Percentiles rank a stretch among this genome's conserved stretches.
phyloP scores from a whole-genome alignment of 192 early-diverging fungal genomes.

The Podila epicladia region DNA sequence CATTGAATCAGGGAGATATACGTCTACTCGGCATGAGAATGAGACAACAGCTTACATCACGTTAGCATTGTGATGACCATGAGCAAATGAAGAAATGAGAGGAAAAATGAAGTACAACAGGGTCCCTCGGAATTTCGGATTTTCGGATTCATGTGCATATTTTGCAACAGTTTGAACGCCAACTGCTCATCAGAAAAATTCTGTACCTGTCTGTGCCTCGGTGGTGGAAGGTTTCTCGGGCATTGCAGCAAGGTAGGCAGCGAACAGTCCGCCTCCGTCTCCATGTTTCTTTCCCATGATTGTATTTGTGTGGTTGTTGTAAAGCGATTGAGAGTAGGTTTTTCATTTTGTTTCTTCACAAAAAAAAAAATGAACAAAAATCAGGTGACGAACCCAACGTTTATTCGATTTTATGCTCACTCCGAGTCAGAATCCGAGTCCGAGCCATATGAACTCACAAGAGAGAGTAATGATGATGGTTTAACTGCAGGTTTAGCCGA shows the following conservation, averaged over 20 bases:
- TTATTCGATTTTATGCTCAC: not conserved
- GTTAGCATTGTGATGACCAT: not conserved
- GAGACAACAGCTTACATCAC: not conserved
- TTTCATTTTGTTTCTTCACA: not conserved
- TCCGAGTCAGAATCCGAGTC: conserved; percentile 29
- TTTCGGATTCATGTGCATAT: not conserved
- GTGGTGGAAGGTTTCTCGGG: not conserved
- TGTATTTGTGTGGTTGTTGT: not conserved
- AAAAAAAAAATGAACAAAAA: not conserved
- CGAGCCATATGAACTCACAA: conserved; percentile 40
- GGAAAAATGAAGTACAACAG: not conserved
- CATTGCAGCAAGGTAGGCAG: conserved; percentile 1
- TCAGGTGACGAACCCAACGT: not conserved
- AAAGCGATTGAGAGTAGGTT: not conserved
- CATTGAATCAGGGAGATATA: conserved; percentile 1
- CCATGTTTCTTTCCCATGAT: not conserved
- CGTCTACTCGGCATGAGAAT: not conserved
- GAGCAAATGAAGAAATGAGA: not conserved
- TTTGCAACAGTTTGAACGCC: too few relatives aligned
- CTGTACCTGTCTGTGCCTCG: not conserved
- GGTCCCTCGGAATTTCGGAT: too few relatives aligned
- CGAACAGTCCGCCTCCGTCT: not conserved
- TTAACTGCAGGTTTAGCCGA: conserved; percentile 5
- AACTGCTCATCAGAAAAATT: not conserved
- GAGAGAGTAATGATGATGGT: conserved; percentile 29